Conservation (phyloP, 148 eudicot genomes). For the Vaccinium macrocarpon region DNA sequence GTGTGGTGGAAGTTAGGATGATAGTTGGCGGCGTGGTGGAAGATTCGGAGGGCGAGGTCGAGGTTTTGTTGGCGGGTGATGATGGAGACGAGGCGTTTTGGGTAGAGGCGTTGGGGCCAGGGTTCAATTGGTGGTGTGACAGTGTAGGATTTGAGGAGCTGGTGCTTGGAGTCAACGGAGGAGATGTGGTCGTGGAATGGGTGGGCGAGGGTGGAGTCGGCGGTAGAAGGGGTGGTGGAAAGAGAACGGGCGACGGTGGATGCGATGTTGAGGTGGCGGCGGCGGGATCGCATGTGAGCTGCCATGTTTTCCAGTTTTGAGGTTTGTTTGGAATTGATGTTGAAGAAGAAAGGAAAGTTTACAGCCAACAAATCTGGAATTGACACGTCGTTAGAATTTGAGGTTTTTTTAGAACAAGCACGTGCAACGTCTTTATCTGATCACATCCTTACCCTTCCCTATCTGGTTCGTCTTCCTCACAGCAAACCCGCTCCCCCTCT, state of each 20-base stretch:
- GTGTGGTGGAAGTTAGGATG: constrained; percentile 61
- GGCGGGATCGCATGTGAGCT: background rate
- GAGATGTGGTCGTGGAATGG: constrained; percentile 36
- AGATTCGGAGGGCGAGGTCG: constrained; percentile 72
- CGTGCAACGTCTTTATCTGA: too few species aligned
- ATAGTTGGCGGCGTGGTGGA: constrained; percentile 58
- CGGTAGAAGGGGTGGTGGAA: constrained; percentile 23
- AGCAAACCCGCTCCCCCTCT: too few species aligned
- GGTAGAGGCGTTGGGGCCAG: constrained; percentile 67
- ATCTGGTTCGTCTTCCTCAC: too few species aligned
- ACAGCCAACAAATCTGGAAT: too few species aligned
- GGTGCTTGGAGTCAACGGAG: constrained; percentile 31
- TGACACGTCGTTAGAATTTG: too few species aligned
- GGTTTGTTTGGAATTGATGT: too few species aligned
- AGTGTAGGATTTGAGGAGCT: constrained; percentile 50
- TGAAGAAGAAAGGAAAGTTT: too few species aligned
- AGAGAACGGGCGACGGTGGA: background rate
- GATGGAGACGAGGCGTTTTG: constrained; percentile 53
- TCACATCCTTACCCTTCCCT: too few species aligned
- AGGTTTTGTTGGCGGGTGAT: constrained; percentile 70
- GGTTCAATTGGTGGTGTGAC: constrained; percentile 70
- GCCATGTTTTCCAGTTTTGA: background rate
- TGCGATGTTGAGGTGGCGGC: background rate
- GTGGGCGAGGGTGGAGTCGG: constrained; percentile 25
- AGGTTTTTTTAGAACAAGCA: too few species aligned